Conservation (phyloP, 768 basidiomycete species). For the Rhodotorula kratochvilovae region DNA sequence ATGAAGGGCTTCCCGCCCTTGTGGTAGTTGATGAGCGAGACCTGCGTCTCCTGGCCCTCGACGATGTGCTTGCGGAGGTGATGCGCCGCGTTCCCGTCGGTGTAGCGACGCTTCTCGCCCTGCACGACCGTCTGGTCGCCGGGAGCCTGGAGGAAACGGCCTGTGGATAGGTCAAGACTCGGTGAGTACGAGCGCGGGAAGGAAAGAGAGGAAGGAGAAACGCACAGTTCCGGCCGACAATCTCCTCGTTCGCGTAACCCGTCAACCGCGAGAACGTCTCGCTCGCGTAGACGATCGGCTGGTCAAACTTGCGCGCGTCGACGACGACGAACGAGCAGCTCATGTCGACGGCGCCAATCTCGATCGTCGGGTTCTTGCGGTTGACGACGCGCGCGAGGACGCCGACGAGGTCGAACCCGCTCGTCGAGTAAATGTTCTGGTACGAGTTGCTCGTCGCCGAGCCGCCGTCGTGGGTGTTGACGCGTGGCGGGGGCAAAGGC, state of each 20-base stretch:
- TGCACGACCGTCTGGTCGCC: conserved; percentile 53
- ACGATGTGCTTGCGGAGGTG: conserved; percentile 63
- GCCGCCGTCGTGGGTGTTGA: not conserved
- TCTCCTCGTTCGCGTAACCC: conserved; percentile 55
- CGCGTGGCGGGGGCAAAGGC: conserved; percentile 5
- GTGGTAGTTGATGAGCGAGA: conserved; percentile 77
- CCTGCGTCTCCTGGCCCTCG: conserved; percentile 81
- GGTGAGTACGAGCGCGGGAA: not conserved
- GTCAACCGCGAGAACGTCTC: conserved; percentile 66
- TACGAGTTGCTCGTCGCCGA: conserved; percentile 1
- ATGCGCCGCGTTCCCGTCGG: conserved; percentile 61
- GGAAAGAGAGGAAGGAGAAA: not conserved
- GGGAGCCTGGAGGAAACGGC: conserved; percentile 78
- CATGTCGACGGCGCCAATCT: conserved; percentile 84
- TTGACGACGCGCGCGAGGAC: conserved; percentile 71
- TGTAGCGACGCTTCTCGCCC: conserved; percentile 57
- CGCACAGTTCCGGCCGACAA: conserved; percentile 78
- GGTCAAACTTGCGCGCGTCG: conserved; percentile 74
- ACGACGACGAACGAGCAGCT: conserved; percentile 88
- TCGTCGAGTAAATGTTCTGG: conserved; percentile 66
- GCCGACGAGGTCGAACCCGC: conserved; percentile 84
- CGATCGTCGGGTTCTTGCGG: conserved; percentile 67
- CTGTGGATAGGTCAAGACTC: not conserved
- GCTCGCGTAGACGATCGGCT: conserved; percentile 84
- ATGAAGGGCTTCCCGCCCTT: conserved; percentile 80